Conservation (phyloP, 495 filamentous ascomycete genomes). For the Thozetella sp. region DNA sequence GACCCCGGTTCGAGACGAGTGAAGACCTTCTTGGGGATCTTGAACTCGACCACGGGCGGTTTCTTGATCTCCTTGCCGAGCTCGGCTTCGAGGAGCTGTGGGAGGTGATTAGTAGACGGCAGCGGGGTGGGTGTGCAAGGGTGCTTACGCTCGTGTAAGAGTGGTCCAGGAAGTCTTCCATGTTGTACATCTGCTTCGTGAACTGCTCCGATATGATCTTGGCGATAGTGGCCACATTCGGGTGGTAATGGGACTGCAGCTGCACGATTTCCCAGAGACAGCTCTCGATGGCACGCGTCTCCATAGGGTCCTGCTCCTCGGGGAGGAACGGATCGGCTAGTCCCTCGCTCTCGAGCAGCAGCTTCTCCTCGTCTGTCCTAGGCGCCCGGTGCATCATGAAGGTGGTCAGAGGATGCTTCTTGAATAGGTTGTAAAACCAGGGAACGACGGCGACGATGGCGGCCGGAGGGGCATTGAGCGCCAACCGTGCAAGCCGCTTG, state of each 20-base stretch:
- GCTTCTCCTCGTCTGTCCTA: constrained; percentile 54
- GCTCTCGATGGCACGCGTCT: constrained; percentile 86
- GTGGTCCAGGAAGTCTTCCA: constrained; percentile 97
- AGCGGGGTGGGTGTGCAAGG: background rate
- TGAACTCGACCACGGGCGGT: constrained; percentile 84
- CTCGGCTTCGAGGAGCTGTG: constrained; percentile 78
- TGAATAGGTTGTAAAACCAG: constrained; percentile 94
- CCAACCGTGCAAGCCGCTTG: constrained; percentile 82
- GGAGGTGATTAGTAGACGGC: constrained; percentile 23
- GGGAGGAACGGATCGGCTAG: constrained; percentile 80
- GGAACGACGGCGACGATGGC: constrained; percentile 88
- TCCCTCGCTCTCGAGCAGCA: constrained; percentile 62
- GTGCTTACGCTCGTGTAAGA: constrained; percentile 80
- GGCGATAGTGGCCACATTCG: constrained; percentile 91
- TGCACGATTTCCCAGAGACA: constrained; percentile 93
- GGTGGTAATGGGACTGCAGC: constrained; percentile 92
- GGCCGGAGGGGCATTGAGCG: constrained; percentile 81
- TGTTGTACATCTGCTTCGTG: constrained; percentile 87
- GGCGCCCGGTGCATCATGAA: constrained; percentile 91
- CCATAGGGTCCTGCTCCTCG: constrained; percentile 77
- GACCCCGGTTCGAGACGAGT: constrained; percentile 49
- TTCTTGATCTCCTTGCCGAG: constrained; percentile 82
- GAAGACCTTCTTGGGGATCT: constrained; percentile 91
- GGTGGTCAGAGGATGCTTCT: constrained; percentile 83
- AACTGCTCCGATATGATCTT: constrained; percentile 97